Evolutionary conservation across 352 stramenopile genomes (phyloP).

Genomic region (Peronospora farinosa): DNA sequence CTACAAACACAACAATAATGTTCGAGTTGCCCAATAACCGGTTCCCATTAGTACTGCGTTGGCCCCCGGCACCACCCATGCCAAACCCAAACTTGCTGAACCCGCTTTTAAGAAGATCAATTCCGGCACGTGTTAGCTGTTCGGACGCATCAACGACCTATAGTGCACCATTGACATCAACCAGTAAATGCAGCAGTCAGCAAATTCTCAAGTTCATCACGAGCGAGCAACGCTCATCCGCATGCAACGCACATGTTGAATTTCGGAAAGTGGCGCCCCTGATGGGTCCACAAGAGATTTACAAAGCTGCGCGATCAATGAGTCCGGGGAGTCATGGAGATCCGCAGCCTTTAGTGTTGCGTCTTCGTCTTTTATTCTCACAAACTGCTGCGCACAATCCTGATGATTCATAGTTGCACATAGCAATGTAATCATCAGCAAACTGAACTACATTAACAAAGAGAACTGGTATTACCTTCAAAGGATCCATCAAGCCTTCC

Average conservation of each 20-base stretch:
- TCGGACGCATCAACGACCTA: conserved; percentile 74
- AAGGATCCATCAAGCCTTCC: conserved; percentile 31
- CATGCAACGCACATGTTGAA: conserved; percentile 38
- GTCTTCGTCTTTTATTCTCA: conserved; percentile 29
- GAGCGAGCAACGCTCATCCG: neutral
- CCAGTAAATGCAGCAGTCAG: conserved; percentile 1
- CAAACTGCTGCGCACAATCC: conserved; percentile 63
- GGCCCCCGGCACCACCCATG: conserved; percentile 10
- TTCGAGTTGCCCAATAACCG: conserved; percentile 35
- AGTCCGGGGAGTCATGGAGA: conserved; percentile 17
- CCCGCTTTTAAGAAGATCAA: conserved; percentile 75
- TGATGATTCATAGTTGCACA: conserved; percentile 11
- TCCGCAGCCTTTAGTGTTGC: conserved; percentile 8
- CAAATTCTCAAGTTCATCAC: neutral
- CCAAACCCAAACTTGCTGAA: conserved; percentile 78
- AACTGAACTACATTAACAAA: conserved; percentile 1
- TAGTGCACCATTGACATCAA: conserved; percentile 1
- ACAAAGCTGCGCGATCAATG: conserved; percentile 47
- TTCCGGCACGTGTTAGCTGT: conserved; percentile 65
- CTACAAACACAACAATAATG: conserved; percentile 62
- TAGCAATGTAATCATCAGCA: conserved; percentile 6
- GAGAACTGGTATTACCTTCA: conserved; percentile 39
- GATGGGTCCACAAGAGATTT: conserved; percentile 32
- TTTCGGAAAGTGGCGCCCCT: conserved; percentile 24
- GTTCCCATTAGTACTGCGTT: conserved; percentile 16